These are phyloP conservation scores for Suillus lakei DNA, from an alignment of 768 basidiomycete genomes.

Conservation along the genomic window DNA sequence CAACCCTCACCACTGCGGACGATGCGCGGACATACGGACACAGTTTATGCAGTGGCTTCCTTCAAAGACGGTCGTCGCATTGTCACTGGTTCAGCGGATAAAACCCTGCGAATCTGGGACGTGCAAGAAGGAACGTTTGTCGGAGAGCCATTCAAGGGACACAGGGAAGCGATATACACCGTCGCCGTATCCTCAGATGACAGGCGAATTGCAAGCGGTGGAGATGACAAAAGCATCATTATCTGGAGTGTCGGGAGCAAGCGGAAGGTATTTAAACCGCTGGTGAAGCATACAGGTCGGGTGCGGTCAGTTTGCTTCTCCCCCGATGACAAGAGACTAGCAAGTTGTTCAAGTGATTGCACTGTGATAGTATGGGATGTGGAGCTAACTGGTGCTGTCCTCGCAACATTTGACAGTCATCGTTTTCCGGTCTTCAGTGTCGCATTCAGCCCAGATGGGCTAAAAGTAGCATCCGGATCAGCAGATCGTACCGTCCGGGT, in stretches of 20 bases:
- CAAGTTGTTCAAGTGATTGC: background rate
- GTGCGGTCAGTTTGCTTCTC: background rate
- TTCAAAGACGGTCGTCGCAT: background rate
- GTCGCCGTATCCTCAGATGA: background rate
- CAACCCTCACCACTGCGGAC: background rate
- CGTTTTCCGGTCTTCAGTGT: background rate
- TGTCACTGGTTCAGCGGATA: background rate
- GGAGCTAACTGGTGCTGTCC: background rate
- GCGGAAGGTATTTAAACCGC: background rate
- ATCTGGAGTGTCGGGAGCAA: background rate
- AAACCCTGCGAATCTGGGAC: background rate
- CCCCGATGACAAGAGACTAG: background rate
- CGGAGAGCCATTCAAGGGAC: constrained; percentile 6
- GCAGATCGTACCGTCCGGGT: background rate
- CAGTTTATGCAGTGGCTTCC: background rate
- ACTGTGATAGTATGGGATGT: background rate
- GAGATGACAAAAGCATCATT: background rate
- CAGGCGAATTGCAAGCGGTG: background rate
- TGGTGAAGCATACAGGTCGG: background rate
- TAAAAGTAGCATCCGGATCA: background rate
- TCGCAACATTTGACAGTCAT: background rate
- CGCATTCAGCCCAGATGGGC: background rate
- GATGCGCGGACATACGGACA: background rate
- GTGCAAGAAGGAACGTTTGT: background rate
- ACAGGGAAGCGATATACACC: background rate